Base-by-base conservation (phyloP, 371 early-diverging fungal genomes). In the Mortierella sp. region DNA sequence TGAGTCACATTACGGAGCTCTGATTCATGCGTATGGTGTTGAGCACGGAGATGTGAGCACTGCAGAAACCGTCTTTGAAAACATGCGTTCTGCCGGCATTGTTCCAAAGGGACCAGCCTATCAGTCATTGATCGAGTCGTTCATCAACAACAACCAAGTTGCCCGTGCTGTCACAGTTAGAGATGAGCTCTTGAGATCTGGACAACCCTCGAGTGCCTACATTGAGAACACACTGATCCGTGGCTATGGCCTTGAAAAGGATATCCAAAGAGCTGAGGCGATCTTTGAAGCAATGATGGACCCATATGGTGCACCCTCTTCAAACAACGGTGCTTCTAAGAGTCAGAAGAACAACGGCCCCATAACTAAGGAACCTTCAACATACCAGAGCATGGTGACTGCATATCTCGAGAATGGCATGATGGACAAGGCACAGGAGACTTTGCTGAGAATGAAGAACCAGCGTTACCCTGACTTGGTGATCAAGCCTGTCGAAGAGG, bases 181-280 rank as follows among this genome's bases (percentile, higher is more conserved):
- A 18, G 40, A 84, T n/a, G 84, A 85, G 3, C 87, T 91, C 84
- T n/a, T 84, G 37, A 49, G 51, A 22, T 85, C 84, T 12, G 78
- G 85, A 4, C 72, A 81, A 26, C 77, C 83, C 20, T 87, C 90
- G 2, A 90, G 87, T 22, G 72, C 90, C 1, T 90, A 91, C 60
- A 91, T 91, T 68, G 90, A 91, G 75, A 91, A 91, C 72, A 83
- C 89, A 18, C 86, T 91, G 68, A 91, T 91, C 71, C 75, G 84
- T 55, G 90, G 90, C 5, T 87, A 77, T 65, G 88, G 88, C n/a
- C 66, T 73, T 5, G 70, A 68, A 5, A 80, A 84, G 4, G 60
- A 85, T 37, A 70, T 89, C 58, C 77, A 72, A 35, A 85, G 85
- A 30, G 90, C 91, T 0, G 87, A 88, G 66, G 59, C 66, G 0